A percentile compares a stretch with the other conserved stretches of the same genome.
phyloP scores from a whole-genome alignment of 1,139 yeast species.

The Lodderomyces jiufengensis region DNA sequence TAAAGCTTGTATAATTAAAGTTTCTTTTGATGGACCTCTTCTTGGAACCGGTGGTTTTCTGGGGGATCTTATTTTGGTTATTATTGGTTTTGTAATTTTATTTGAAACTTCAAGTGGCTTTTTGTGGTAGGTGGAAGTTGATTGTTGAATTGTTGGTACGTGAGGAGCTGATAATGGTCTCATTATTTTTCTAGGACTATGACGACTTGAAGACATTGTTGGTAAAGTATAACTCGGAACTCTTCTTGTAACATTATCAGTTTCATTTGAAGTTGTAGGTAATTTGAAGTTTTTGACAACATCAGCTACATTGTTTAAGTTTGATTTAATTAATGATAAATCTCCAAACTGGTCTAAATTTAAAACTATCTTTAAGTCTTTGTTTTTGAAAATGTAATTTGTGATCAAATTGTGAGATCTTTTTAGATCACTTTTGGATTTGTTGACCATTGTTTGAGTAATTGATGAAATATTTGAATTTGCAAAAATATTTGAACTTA shows the following conservation, averaged over 20 bases:
- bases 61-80: not conserved
- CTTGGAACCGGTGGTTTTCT: slow-evolving; percentile 2
- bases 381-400: slow-evolving; percentile 25
- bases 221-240: slow-evolving; percentile 33
- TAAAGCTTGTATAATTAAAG: not conserved
- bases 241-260: slow-evolving; percentile 1
- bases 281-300: slow-evolving; percentile 21
- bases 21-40: not conserved
- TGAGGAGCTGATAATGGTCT: slow-evolving; percentile 3
- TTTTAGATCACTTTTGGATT: slow-evolving; percentile 6
- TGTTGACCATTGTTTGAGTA: slow-evolving; percentile 21
- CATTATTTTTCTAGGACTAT: slow-evolving; percentile 10
- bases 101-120: not conserved
- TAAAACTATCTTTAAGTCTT: slow-evolving; percentile 22
- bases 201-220: slow-evolving; percentile 19
- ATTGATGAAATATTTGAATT: slow-evolving; percentile 28
- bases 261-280: not conserved
- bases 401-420: slow-evolving; percentile 29
- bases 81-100: slow-evolving; percentile 2
- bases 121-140: not conserved
- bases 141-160: not conserved
- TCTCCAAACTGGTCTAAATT: slow-evolving; percentile 30
- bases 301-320: slow-evolving; percentile 25
- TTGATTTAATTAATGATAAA: slow-evolving; percentile 23
- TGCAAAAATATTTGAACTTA: slow-evolving; percentile 22